Conservation (phyloP, 371 early-diverging fungal species). For the Mitosporidium daphniae region DNA sequence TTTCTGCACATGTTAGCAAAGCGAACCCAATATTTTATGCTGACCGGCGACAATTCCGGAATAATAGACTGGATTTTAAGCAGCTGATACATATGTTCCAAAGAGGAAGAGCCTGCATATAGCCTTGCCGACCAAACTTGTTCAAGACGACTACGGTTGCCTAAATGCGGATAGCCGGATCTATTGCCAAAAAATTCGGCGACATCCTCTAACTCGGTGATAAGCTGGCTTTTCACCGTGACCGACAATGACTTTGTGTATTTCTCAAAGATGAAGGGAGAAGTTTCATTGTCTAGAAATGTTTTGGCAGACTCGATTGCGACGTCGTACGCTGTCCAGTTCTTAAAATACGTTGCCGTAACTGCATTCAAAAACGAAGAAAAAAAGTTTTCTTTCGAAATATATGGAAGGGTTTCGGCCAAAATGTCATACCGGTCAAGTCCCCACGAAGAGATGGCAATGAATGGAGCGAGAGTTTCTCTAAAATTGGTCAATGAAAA, state of each 20-base stretch:
- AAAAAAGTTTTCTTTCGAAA: slow-evolving; percentile 30
- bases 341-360: slow-evolving; percentile 35
- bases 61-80: slow-evolving; percentile 53
- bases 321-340: slow-evolving; percentile 25
- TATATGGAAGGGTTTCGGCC: slow-evolving; percentile 41
- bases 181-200: no score
- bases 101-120: slow-evolving; percentile 30
- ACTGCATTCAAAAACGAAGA: slow-evolving; percentile 43
- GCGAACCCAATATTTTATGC: slow-evolving; percentile 71
- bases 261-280: slow-evolving; percentile 58
- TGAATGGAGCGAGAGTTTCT: slow-evolving; percentile 31
- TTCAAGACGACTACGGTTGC: slow-evolving; percentile 61
- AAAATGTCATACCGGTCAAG: slow-evolving; percentile 50
- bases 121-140: slow-evolving; percentile 29
- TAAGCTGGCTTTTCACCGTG: slow-evolving; percentile 16
- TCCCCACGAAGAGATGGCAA: slow-evolving; percentile 76
- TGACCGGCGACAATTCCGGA: slow-evolving; percentile 41
- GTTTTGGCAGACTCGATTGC: slow-evolving; percentile 43
- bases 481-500: slow-evolving; percentile 21
- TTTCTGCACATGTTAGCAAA: slow-evolving; percentile 70
- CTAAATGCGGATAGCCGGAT: no score
- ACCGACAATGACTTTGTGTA: slow-evolving; percentile 73
- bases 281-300: slow-evolving; percentile 44
- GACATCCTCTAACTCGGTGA: slow-evolving; percentile 70
- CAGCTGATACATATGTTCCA: slow-evolving; percentile 74